A percentile compares a stretch with the other conserved stretches of the same genome.
Conservation (phyloP, 1,284 basidiomycete genomes). For the Sporisorium scitamineum region DNA sequence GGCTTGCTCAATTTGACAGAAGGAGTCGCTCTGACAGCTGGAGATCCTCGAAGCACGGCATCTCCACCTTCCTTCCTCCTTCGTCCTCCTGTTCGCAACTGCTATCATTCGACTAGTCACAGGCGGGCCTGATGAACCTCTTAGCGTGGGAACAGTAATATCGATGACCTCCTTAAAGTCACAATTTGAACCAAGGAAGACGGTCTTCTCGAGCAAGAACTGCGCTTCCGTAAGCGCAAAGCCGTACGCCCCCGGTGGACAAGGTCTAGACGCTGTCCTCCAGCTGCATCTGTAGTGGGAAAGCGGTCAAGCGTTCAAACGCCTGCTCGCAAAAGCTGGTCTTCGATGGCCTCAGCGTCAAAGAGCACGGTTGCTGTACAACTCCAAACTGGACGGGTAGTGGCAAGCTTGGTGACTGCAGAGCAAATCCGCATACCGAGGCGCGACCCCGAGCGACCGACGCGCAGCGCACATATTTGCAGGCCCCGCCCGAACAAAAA, state of each 20-base stretch:
- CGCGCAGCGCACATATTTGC: conserved; percentile 39
- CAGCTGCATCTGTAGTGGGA: too few relatives aligned
- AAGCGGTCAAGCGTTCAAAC: too few relatives aligned
- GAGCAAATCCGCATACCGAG: conserved; percentile 13
- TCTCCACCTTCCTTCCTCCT: background rate
- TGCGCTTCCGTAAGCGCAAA: too few relatives aligned
- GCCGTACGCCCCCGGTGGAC: too few relatives aligned
- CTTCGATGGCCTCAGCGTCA: too few relatives aligned
- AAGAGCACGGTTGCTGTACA: too few relatives aligned
- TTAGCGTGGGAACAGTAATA: background rate
- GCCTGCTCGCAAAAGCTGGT: too few relatives aligned
- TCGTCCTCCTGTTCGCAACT: too few relatives aligned
- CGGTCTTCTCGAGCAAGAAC: background rate
- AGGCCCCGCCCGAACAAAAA: background rate
- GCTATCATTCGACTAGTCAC: too few relatives aligned
- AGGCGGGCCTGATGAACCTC: background rate
- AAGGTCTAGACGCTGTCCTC: too few relatives aligned
- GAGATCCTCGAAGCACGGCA: background rate
- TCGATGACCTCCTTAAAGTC: background rate
- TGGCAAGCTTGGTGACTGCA: background rate
- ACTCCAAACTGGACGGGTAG: background rate
- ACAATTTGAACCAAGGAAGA: too few relatives aligned
- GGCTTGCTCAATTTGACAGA: background rate
- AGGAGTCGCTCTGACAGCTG: background rate
- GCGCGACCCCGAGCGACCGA: conserved; percentile 43